Percentiles rank a stretch among this genome's conserved stretches.
These are phyloP conservation scores for Fonsecaea nubica DNA, from an alignment of 2,329 filamentous ascomycete species.

Conservation along the genomic window DNA sequence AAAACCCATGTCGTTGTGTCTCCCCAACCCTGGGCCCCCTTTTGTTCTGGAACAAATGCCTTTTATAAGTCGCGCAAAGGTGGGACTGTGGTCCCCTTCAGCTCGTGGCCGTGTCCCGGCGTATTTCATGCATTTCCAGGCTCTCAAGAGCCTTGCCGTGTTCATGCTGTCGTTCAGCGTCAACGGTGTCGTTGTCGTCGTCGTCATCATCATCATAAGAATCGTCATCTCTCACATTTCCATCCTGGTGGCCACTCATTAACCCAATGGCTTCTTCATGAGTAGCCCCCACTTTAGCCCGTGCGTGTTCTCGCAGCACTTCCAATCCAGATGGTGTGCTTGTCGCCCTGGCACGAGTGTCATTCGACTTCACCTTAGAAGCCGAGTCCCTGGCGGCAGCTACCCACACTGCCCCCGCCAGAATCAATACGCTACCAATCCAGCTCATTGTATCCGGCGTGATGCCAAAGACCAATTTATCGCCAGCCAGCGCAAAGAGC, in stretches of 20 bases:
- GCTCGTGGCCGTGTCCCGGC: background rate
- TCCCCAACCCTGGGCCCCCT: background rate
- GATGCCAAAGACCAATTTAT: slow-evolving; percentile 68
- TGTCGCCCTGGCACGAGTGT: background rate
- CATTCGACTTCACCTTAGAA: slow-evolving; percentile 26
- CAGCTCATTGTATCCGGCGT: slow-evolving; percentile 65
- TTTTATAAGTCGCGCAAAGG: background rate
- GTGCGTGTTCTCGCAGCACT: slow-evolving; percentile 18
- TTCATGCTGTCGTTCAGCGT: background rate
- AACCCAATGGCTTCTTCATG: slow-evolving; percentile 26
- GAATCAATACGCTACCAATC: slow-evolving; percentile 66
- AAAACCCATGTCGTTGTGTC: too few species aligned
- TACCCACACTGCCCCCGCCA: slow-evolving; percentile 70
- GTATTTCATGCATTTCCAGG: slow-evolving; percentile 12
- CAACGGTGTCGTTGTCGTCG: background rate
- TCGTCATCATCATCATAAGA: background rate
- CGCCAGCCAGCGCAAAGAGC: slow-evolving; percentile 70
- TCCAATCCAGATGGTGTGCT: slow-evolving; percentile 1
- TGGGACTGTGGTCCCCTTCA: background rate
- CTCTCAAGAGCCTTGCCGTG: slow-evolving; percentile 14
- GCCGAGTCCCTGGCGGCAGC: slow-evolving; percentile 59
- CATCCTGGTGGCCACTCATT: slow-evolving; percentile 28
- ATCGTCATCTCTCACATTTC: slow-evolving; percentile 16
- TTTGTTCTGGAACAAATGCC: background rate
- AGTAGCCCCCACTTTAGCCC: background rate